phyloP scores from a whole-genome alignment of 164 flowering plant genomes.

The Aristolochia fimbriata region DNA sequence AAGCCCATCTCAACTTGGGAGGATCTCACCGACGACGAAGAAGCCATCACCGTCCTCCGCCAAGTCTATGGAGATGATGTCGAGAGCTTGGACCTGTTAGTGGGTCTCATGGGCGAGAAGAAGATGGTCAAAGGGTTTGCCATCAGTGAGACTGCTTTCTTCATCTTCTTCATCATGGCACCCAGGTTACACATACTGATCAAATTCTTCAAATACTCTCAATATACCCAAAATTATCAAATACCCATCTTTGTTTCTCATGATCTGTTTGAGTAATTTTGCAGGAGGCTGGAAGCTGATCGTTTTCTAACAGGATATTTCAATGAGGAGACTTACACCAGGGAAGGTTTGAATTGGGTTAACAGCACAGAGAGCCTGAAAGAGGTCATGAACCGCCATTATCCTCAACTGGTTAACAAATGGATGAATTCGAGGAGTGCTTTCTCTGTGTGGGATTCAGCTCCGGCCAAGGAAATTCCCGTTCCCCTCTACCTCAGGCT shows the following conservation, averaged over 20 bases:
- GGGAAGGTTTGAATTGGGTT: constrained; percentile 37
- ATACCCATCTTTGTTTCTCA: too few relatives aligned
- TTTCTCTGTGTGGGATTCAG: constrained; percentile 35
- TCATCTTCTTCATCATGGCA: constrained; percentile 30
- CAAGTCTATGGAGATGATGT: constrained; percentile 34
- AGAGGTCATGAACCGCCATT: constrained; percentile 31
- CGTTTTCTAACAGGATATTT: constrained; percentile 32
- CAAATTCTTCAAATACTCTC: too few relatives aligned
- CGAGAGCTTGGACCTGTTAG: constrained; percentile 29
- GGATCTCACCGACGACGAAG: constrained; percentile 28
- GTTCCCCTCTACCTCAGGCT: constrained; percentile 28
- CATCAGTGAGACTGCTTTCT: constrained; percentile 37
- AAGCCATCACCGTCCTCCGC: constrained; percentile 18
- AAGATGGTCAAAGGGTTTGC: constrained; percentile 41
- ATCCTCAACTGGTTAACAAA: constrained; percentile 20
- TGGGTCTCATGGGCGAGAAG: constrained; percentile 36
- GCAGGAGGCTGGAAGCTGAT: constrained; percentile 39
- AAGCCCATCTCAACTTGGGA: constrained; percentile 36
- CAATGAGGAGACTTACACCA: constrained; percentile 27
- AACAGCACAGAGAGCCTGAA: constrained; percentile 33
- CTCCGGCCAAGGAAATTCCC: constrained; percentile 13
- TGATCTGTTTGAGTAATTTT: background rate
- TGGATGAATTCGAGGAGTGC: constrained; percentile 36
- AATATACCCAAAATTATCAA: too few relatives aligned
- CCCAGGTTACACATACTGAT: constrained; percentile 21